Base-by-base conservation (phyloP, 805 yeast genomes). In the Pichia insulana region DNA sequence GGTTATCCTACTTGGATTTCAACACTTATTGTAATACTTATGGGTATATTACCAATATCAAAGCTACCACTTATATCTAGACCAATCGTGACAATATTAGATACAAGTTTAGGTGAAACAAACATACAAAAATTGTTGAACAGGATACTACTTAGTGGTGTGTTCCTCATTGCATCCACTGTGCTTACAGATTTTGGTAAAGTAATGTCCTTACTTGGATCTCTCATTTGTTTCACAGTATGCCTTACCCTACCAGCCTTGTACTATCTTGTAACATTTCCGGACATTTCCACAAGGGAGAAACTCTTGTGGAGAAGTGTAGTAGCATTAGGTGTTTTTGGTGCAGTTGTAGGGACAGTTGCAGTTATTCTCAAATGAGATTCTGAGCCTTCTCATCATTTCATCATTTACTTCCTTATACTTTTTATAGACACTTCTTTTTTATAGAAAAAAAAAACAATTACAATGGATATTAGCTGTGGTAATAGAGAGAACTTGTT, bases 41-140 rank as follows among this genome's bases (percentile, higher is more conserved):
- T 87, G 73, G 83, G 94, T n/a, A 50, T 86, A 7, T 74, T 88
- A 19, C 95, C 96, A 1, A 59, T 87, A 26, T 85, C 96, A 2
- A 88, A 88, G 54, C 73, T 87, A 1, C 95, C 96, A 0, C 68
- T 87, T 33, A 81, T 80, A 50, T 84, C 89, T 11, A 76, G 87
- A 54, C 96, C 96, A 0, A 78, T 88, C 25, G 74, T 84, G 27
- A 70, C 89, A 1, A 77, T 87, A 1, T 55, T 83, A 31, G 94
- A 84, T 52, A 28, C 22, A 6, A 25, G 28, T 17, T 11, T 39
- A 9, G 32, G 34, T 17, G 37, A 28, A 2, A 34, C 15, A 19
- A 35, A 35, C 34, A 10, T 49, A 36, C 19, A 32, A 25, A 17
- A 25, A n/a, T 6, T 47, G 1, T 3, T 30, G 10, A 63, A 68